Percentiles rank a stretch among this genome's conserved stretches.
phyloP scores from a whole-genome alignment of 192 early-diverging fungal species.

The Backusella luteola region DNA sequence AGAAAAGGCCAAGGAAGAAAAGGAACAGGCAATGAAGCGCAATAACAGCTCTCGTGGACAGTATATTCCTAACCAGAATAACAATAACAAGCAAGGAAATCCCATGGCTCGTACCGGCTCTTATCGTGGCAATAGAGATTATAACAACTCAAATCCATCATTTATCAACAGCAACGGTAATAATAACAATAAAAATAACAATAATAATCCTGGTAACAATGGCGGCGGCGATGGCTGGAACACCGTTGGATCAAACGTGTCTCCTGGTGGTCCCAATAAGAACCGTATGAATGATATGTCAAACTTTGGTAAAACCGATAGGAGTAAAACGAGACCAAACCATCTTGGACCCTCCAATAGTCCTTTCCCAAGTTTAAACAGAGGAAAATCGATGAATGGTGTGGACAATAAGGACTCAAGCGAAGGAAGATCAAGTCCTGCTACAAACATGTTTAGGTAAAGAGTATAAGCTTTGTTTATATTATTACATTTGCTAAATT shows the following conservation, averaged over 20 bases:
- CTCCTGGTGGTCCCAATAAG: conserved; percentile 41
- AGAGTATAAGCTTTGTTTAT: neutral
- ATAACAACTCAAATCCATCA: conserved; percentile 3
- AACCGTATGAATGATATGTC: conserved; percentile 53
- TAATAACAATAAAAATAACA: conserved; percentile 5
- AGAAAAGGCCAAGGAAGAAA: conserved; percentile 65
- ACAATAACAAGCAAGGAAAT: conserved; percentile 5
- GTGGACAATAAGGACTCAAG: conserved; percentile 18
- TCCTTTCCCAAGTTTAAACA: conserved; percentile 27
- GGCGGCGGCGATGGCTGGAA: conserved; percentile 70
- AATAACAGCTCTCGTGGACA: conserved; percentile 57
- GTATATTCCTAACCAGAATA: conserved; percentile 5
- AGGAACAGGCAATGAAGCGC: conserved; percentile 61
- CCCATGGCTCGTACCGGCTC: conserved; percentile 62
- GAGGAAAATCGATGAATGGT: neutral
- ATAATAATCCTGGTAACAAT: conserved; percentile 2
- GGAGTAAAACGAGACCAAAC: conserved; percentile 49
- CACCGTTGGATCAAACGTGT: conserved; percentile 47
- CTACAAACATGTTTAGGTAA: conserved; percentile 36
- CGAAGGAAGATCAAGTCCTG: conserved; percentile 19
- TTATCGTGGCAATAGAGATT: conserved; percentile 41
- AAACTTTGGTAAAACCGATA: conserved; percentile 71
- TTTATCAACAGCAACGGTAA: neutral
- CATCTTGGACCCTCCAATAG: conserved; percentile 52
- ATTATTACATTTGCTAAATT: neutral